phyloP scores from a whole-genome alignment of 345 rosid genomes.

The Citrus maxima region DNA sequence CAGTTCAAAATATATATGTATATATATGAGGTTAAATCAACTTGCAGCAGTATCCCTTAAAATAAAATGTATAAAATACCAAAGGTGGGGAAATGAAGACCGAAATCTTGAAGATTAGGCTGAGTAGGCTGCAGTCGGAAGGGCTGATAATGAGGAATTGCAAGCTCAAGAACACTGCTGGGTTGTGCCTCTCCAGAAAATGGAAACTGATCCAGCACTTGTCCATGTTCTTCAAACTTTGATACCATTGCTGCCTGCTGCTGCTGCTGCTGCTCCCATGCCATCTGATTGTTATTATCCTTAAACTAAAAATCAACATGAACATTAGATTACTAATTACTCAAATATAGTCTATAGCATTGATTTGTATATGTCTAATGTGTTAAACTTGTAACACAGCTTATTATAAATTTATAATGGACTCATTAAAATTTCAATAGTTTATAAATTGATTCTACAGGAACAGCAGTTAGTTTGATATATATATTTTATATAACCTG shows the following conservation, averaged over 20 bases:
- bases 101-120: conserved; percentile 35
- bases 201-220: conserved; percentile 21
- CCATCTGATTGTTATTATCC: conserved; percentile 2
- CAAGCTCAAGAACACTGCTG: conserved; percentile 27
- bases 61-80: background rate
- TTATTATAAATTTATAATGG: too few species aligned
- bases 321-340: background rate
- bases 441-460: too few species aligned
- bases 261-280: conserved; percentile 21
- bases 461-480: too few species aligned
- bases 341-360: background rate
- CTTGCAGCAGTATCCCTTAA: background rate
- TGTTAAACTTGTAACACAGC: background rate
- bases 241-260: conserved; percentile 2
- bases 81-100: conserved; percentile 17
- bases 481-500: background rate
- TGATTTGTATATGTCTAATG: background rate
- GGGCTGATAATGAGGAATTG: conserved; percentile 14
- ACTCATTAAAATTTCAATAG: too few species aligned
- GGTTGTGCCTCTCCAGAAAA: conserved; percentile 23
- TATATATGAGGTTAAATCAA: background rate
- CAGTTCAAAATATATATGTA: background rate
- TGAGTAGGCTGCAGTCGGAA: conserved; percentile 22
- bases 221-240: conserved; percentile 8
- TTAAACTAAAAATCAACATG: background rate